A percentile compares a stretch with the other conserved stretches of the same genome.
Conservation (phyloP, 2,329 filamentous ascomycete genomes). For the Parasarocladium wereldwijsianum region DNA sequence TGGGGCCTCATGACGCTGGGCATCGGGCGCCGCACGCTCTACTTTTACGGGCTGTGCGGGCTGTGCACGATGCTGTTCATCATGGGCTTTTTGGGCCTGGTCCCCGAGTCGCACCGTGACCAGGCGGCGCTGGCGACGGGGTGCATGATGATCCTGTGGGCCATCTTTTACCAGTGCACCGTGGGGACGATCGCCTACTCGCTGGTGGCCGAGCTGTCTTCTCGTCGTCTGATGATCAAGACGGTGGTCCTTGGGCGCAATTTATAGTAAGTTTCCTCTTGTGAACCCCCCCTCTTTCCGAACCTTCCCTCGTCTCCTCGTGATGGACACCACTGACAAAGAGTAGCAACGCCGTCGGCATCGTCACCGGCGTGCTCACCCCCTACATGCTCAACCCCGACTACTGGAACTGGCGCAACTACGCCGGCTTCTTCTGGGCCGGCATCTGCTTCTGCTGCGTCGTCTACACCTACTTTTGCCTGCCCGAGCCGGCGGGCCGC, state of each 20-base stretch:
- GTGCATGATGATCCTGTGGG: constrained; percentile 74
- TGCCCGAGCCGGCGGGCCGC: constrained; percentile 63
- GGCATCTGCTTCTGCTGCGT: constrained; percentile 69
- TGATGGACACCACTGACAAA: constrained; percentile 3
- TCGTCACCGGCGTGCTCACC: constrained; percentile 67
- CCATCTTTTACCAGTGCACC: constrained; percentile 70
- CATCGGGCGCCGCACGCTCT: constrained; percentile 61
- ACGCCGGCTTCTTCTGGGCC: constrained; percentile 77
- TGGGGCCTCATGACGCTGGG: constrained; percentile 68
- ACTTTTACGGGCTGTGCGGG: constrained; percentile 59
- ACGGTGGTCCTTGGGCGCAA: constrained; percentile 78
- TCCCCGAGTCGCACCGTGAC: constrained; percentile 41
- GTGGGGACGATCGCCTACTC: constrained; percentile 87
- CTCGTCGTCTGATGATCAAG: constrained; percentile 75
- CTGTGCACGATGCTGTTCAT: constrained; percentile 66
- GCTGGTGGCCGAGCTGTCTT: constrained; percentile 71
- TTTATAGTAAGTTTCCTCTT: constrained; percentile 47
- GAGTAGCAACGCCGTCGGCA: constrained; percentile 59
- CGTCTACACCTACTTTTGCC: constrained; percentile 46
- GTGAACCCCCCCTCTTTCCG: neutral
- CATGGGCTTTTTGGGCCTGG: constrained; percentile 71
- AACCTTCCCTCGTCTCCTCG: no score
- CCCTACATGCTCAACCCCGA: constrained; percentile 87
- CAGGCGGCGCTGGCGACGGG: constrained; percentile 62
- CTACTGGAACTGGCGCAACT: constrained; percentile 81